Base-by-base conservation (phyloP, 306 rosid genomes). In the Casuarina glauca region DNA sequence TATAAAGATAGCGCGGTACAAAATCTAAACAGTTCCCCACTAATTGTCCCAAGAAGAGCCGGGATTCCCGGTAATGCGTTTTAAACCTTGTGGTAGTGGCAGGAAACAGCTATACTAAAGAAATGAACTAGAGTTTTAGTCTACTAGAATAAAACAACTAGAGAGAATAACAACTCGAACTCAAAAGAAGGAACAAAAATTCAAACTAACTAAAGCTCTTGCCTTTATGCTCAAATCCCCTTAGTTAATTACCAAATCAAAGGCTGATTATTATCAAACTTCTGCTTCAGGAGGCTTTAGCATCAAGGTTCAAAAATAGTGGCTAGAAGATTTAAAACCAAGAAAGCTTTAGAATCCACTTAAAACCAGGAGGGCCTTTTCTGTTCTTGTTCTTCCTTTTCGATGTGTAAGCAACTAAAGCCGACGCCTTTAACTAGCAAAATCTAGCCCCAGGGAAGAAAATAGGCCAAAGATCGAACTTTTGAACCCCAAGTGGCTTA, bases 61-160 rank as follows among this genome's bases (percentile, higher is more conserved):
- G 26, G 55, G 74, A 78, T 80, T 88, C 84, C 84, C 63, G 82
- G 77, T 53, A 35, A 9, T 55, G 55, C 62, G 63, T 67, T 77
- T 62, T 50, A 70, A 81, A 70, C 68, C 54, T 72, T 42, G 73
- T 78, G 69, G 81, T 75, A 82, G 81, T 41, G 38, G 81, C 76
- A 81, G 44, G 79, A 75, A 84, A 72, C 81, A 55, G 84, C 83
- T 44, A 42, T 49, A 71, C 20, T 66, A 63, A 83, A 79, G 63
- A 48, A 64, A 67, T 17, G 6, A 67, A 72, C 13, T 57, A 17
- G 51, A 73, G 17, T 46, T 57, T 71, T 78, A 9, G 48, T 41
- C n/a, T 43, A 16, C 12, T 2, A 55, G 62, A 17, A 61, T 5
- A 32, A 41, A 67, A 42, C 13, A 42, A 67, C 35, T 67, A 41